Conservation (phyloP, 2,329 filamentous ascomycete species). For the Lachnellula subtilissima region DNA sequence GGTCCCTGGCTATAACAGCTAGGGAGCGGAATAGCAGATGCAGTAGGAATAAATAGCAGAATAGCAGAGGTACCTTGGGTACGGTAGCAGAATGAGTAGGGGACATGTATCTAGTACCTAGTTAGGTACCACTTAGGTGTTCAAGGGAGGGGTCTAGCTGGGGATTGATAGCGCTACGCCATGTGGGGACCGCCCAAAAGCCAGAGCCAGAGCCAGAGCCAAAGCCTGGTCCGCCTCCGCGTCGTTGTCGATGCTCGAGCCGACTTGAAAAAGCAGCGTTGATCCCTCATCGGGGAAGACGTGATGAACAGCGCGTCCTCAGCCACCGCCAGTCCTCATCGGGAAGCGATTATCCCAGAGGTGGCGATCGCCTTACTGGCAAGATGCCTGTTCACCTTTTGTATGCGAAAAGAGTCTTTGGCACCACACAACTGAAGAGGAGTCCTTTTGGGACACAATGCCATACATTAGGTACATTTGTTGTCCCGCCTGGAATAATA, state of each 20-base stretch:
- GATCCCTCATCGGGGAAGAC: background rate
- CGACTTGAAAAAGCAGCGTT: conserved; percentile 7
- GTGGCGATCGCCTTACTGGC: conserved; percentile 2
- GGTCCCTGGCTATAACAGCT: background rate
- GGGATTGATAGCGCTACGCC: background rate
- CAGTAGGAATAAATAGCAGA: too few species aligned
- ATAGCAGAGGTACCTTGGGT: background rate
- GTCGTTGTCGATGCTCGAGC: background rate
- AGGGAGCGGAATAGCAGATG: background rate
- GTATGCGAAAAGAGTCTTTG: background rate
- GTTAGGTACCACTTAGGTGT: background rate
- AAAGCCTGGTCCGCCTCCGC: background rate
- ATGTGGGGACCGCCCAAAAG: background rate
- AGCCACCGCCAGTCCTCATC: conserved; percentile 12
- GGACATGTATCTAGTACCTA: too few species aligned
- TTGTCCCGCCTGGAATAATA: background rate
- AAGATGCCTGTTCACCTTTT: background rate
- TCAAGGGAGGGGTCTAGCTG: background rate
- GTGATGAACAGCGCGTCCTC: background rate
- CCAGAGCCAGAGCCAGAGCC: background rate
- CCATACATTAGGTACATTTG: background rate
- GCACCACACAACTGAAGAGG: background rate
- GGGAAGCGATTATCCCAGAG: conserved; percentile 7
- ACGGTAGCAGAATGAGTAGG: background rate
- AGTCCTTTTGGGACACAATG: background rate